Conservation (phyloP, 2,329 filamentous ascomycete genomes). For the Setomelanomma holmii region DNA sequence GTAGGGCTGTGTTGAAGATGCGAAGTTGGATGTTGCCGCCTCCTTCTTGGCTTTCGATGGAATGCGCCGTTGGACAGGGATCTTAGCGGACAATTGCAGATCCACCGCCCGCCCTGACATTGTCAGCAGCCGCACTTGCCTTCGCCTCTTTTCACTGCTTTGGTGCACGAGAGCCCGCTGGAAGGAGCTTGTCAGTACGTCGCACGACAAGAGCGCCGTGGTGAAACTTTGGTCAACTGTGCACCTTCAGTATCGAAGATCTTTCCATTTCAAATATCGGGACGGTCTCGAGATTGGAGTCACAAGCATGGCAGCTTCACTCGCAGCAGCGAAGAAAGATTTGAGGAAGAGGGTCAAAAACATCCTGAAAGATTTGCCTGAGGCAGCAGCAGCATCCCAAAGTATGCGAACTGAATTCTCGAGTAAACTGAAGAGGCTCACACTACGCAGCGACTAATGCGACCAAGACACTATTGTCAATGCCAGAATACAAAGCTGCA, state of each 20-base stretch:
- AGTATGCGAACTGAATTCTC: slow-evolving; percentile 65
- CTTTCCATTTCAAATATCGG: too few species aligned
- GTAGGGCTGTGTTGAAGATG: slow-evolving; percentile 15
- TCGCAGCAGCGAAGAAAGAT: slow-evolving; percentile 76
- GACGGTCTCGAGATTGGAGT: slow-evolving; percentile 8
- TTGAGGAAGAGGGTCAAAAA: slow-evolving; percentile 74
- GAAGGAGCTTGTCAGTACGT: slow-evolving; percentile 14
- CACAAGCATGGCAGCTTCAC: slow-evolving; percentile 53
- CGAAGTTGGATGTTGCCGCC: slow-evolving; percentile 22
- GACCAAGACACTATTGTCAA: slow-evolving; percentile 68
- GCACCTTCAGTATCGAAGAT: too few species aligned
- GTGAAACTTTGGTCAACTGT: too few species aligned
- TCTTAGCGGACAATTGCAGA: slow-evolving; percentile 36
- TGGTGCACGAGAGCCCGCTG: neutral
- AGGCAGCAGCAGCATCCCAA: slow-evolving; percentile 70
- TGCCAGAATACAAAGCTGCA: slow-evolving; percentile 78
- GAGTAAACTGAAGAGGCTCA: slow-evolving; percentile 15
- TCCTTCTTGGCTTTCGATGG: slow-evolving; percentile 18
- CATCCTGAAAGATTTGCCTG: slow-evolving; percentile 66
- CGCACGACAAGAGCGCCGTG: too few species aligned
- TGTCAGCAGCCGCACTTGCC: slow-evolving; percentile 23
- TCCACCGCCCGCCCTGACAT: slow-evolving; percentile 28
- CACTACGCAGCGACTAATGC: slow-evolving; percentile 66
- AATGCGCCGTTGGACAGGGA: slow-evolving; percentile 26
- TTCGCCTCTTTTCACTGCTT: slow-evolving; percentile 11